Evolutionary conservation across 2,329 filamentous ascomycete genomes (phyloP), one percentile per base, ranked within the genome.

Genomic region (Hymenoscyphus albidus): DNA sequence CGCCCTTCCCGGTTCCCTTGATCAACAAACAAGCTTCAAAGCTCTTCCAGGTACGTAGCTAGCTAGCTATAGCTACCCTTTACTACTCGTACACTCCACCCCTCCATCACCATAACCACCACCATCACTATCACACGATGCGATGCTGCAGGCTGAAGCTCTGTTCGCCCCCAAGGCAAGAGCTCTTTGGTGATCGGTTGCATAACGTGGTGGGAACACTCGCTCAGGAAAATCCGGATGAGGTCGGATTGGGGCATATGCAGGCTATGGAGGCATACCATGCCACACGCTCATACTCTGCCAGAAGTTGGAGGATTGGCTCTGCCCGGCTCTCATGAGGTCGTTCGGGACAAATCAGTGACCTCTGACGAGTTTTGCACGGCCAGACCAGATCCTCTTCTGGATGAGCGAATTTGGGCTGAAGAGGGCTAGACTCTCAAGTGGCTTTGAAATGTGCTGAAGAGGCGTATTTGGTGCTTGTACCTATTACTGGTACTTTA

Each of bases 191-290:
- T 57, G 55, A 57, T 57, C 16, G 14, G 55, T 16, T 38, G 55
- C 55, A 57, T 57, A 27, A 57, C 48, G 27, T 27, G 32, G 55
- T 57, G 55, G 55, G 55, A 38, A 32, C n/a, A 57, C 55, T 57
- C 32, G 13, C 27, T 38, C 55, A 32, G 32, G 55, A 57, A 27
- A 16, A 31, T 3, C 9, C 55, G 31, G 32, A 35, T 31, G 27
- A 32, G 31, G 32, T 57, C 55, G 55, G 27, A 32, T 38, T 18
- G 55, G 35, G 27, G 55, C 55, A 57, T n/a, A 35, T 57, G 55
- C 55, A 57, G 55, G 55, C 55, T 38, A 27, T 35, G 31, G 32
- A 38, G 55, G 55, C 55, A 57, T 57, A 32, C 55, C 14, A 16
- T 14, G 44, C 16, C 44, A 51, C 13, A 16, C 44, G 5, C 13